These are phyloP conservation scores for Leccinum griseonigrum DNA, from an alignment of 1,284 basidiomycete species.

Conservation along the genomic window DNA sequence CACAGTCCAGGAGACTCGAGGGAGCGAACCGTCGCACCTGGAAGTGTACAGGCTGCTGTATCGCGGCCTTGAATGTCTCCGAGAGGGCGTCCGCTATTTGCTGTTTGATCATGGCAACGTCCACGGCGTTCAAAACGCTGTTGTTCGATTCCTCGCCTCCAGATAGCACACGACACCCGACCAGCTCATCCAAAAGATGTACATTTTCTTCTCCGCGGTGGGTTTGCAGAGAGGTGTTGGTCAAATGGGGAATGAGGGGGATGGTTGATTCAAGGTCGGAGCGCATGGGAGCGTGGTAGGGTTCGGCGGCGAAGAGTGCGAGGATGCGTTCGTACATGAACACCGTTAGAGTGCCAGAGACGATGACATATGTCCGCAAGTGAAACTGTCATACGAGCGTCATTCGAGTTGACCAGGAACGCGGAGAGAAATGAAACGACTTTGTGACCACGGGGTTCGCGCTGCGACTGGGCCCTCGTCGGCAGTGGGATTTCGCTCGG, in stretches of 20 bases:
- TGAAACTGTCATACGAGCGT: slow-evolving; percentile 68
- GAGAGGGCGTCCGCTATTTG: slow-evolving; percentile 69
- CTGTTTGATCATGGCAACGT: slow-evolving; percentile 56
- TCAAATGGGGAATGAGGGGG: slow-evolving; percentile 76
- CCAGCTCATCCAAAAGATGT: slow-evolving; percentile 73
- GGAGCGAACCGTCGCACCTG: slow-evolving; percentile 50
- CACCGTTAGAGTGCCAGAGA: slow-evolving; percentile 75
- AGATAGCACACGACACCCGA: slow-evolving; percentile 60
- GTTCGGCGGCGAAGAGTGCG: slow-evolving; percentile 77
- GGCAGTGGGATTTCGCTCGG: slow-evolving; percentile 47
- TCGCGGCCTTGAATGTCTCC: slow-evolving; percentile 84
- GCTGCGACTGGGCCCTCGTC: slow-evolving; percentile 15
- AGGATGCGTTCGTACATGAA: slow-evolving; percentile 84
- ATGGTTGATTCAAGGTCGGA: slow-evolving; percentile 25
- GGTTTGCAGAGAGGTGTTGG: slow-evolving; percentile 92
- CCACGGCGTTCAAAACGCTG: slow-evolving; percentile 33
- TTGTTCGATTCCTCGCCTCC: slow-evolving; percentile 11
- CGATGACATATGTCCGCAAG: slow-evolving; percentile 89
- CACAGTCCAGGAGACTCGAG: neutral
- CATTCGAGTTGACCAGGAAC: slow-evolving; percentile 8
- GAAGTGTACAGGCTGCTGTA: slow-evolving; percentile 84
- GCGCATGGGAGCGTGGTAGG: slow-evolving; percentile 51
- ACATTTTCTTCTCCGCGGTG: slow-evolving; percentile 67
- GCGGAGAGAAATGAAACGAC: slow-evolving; percentile 39
- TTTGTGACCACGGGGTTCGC: slow-evolving; percentile 58